Base-by-base conservation (phyloP, 1,284 basidiomycete genomes). In the Leccinum solheimii region DNA sequence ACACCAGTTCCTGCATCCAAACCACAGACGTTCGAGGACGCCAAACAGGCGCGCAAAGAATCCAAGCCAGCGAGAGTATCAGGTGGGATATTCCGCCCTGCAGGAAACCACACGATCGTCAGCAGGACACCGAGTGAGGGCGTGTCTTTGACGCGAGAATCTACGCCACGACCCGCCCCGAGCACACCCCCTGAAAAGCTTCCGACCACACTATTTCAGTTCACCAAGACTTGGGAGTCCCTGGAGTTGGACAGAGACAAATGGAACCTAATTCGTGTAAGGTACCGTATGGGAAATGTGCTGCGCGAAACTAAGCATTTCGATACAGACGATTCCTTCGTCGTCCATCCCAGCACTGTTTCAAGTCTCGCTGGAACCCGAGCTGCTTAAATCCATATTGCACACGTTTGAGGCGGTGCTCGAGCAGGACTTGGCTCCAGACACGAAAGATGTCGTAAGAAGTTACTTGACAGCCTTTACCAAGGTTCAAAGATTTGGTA, bases 321-420 rank as follows among this genome's bases (percentile, higher is more conserved):
- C 19, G 19, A 48, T 59, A 43, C 66, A 89, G 84, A 78, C 78
- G 45, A 78, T 91, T 53, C 74, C 82, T 0, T 83, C 88, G 0
- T 51, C 75, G 7, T 74, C 77, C n/a, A 72, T 91, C 11, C 86
- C 86, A 0, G 63, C 77, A 0, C 72, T 91, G 50, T 89, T 88
- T 73, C 81, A 87, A 67, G 83, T 78, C 0, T 88, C 88, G 0
- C 78, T 92, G 30, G 89, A 90, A 53, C 82, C 90, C 0, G 69
- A 78, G 1, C 68, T 88, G 16, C 79, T 92, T 8, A 78, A 78
- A 3, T 81, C 83, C 2, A 78, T 91, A 23, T 73, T 91, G 13
- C 73, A 78, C 43, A 81, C 79, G 6, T 82, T 89, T 60, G 70
- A 70, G 14, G 67, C 69, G 0, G 71, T 80, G 0, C 69, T 86